phyloP scores from a whole-genome alignment of 495 filamentous ascomycete genomes.

The Acidomyces sp. region DNA sequence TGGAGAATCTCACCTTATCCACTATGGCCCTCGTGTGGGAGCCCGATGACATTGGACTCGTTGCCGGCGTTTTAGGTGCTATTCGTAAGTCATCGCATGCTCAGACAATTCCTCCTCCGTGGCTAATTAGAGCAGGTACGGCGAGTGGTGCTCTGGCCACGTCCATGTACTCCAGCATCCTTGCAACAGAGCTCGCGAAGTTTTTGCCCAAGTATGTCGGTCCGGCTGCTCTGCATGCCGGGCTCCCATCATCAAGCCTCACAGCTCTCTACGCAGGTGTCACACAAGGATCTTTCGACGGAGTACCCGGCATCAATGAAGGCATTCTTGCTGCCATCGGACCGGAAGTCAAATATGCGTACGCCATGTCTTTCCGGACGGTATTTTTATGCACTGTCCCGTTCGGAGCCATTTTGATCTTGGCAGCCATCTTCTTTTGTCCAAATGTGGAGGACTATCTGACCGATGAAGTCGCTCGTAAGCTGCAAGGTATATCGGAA shows the following conservation, averaged over 20 bases:
- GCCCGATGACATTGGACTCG: slow-evolving; percentile 36
- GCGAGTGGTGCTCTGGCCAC: slow-evolving; percentile 24
- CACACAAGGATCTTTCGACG: slow-evolving; percentile 26
- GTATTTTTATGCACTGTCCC: slow-evolving; percentile 38
- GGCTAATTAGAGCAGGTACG: too few species aligned
- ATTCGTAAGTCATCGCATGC: too few species aligned
- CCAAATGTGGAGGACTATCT: slow-evolving; percentile 28
- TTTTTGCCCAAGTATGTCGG: slow-evolving; percentile 2
- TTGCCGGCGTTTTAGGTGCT: slow-evolving; percentile 33
- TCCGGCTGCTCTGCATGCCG: slow-evolving; percentile 3
- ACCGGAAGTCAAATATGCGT: slow-evolving; percentile 29
- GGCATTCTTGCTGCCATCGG: slow-evolving; percentile 28
- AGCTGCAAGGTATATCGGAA: not conserved
- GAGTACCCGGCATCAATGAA: slow-evolving; percentile 33
- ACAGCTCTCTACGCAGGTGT: slow-evolving; percentile 31
- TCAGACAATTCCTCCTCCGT: too few species aligned
- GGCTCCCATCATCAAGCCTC: slow-evolving; percentile 24
- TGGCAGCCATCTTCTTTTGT: slow-evolving; percentile 29
- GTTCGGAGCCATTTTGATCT: slow-evolving; percentile 34
- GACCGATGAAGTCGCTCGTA: slow-evolving; percentile 3
- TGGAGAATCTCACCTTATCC: slow-evolving; percentile 24
- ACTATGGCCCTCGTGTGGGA: slow-evolving; percentile 22
- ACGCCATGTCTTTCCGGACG: slow-evolving; percentile 33
- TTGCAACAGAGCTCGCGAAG: slow-evolving; percentile 16
- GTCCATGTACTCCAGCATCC: slow-evolving; percentile 37